Evolutionary conservation across 192 early-diverging fungal genomes (phyloP), one percentile per base, ranked within the genome.

Genomic region (Coemansia pectinata): DNA sequence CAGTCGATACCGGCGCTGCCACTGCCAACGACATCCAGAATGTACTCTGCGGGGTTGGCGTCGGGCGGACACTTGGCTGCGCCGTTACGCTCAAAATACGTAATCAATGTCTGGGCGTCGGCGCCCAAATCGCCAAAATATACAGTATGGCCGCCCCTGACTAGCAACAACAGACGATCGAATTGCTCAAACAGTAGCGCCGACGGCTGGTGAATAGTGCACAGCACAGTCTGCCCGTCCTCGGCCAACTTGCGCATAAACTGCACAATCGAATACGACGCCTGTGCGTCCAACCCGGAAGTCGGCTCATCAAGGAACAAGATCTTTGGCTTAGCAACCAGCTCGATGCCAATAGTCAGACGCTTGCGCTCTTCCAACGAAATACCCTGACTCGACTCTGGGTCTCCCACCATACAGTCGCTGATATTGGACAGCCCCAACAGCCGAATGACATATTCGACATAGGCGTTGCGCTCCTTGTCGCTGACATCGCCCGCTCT

Each of bases 271-370:
- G 91, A 86, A 74, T 88, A 88, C 0, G 91, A 89, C 8, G 90
- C 80, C 71, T 94, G 92, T 2, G 88, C 86, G 71, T 90, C 89
- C 9, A 91, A 74, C 53, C 95, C 94, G 50, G 90, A 91, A 7
- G 92, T 95, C 45, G 94, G 94, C 66, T 91, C 94, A 71, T 94
- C 93, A 66, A 95, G 81, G 78, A 96, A 92, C n/a, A 96, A 85
- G n/a, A 91, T 70, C 60, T 88, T 85, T 10, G 90, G 89, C 77
- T 90, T 85, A 29, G 91, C 86, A 2, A 94, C 87, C 19, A 96
- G 85, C 72, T 96, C 92, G 47, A 90, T 83, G 64, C 86, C 95
- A 66, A 96, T 92, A 29, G 90, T 91, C 17, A 96, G 84, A 38
- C 93, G 88, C 67, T 93, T 90, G 74, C 91, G 91, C 73, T 96